Evolutionary conservation across 2,329 filamentous ascomycete species (phyloP).

Genomic region (Cladophialophora bantiana): DNA sequence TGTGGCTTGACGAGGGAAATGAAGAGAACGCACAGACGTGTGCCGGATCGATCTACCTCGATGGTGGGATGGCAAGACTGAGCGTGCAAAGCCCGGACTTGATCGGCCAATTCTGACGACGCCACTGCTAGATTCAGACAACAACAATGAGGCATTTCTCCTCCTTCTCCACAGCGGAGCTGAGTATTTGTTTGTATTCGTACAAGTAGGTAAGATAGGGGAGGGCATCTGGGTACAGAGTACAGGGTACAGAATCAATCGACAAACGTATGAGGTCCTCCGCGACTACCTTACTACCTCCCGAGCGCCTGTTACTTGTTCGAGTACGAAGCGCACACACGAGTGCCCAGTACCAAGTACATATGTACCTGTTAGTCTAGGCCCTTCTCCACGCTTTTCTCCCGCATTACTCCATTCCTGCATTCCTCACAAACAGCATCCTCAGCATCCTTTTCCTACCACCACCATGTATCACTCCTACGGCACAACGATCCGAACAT

Average conservation of each 20-base stretch:
- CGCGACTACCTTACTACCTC: too few relatives aligned
- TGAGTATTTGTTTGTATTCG: neutral
- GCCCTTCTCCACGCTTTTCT: neutral
- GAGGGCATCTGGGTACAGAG: neutral
- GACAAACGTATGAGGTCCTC: neutral
- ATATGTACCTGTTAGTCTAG: neutral
- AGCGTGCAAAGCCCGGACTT: too few relatives aligned
- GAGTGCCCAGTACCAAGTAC: neutral
- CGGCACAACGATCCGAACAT: too few relatives aligned
- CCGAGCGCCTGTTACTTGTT: too few relatives aligned
- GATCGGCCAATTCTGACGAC: neutral
- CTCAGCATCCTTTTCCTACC: neutral
- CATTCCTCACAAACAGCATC: neutral
- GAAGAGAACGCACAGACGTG: neutral
- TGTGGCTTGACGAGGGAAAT: too few relatives aligned
- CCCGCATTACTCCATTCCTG: neutral
- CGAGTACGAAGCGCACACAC: too few relatives aligned
- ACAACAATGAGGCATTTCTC: slow-evolving; percentile 1
- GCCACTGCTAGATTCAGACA: neutral
- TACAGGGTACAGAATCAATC: neutral
- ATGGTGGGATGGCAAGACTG: too few relatives aligned
- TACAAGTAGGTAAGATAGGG: too few relatives aligned
- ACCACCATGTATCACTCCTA: too few relatives aligned
- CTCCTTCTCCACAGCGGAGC: neutral
- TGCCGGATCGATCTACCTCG: too few relatives aligned